Percentiles rank a stretch among this genome's conserved stretches.
phyloP scores from a whole-genome alignment of 2,329 filamentous ascomycete species.

The Magnaporthiopsis incrustans region DNA sequence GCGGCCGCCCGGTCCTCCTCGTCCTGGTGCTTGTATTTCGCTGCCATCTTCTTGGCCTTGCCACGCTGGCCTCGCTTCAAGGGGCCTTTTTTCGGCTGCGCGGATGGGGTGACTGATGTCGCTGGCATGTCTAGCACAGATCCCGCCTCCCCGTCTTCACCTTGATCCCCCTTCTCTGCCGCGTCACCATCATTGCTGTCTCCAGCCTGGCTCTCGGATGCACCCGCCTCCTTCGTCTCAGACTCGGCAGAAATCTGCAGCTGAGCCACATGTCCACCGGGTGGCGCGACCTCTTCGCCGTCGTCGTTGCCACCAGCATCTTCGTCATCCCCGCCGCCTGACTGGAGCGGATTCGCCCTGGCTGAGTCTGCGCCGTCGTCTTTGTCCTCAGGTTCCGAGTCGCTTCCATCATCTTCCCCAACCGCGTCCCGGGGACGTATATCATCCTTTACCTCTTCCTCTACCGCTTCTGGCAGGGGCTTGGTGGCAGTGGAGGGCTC shows the following conservation, averaged over 20 bases:
- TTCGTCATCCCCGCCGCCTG: constrained; percentile 13
- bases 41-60: constrained; percentile 80
- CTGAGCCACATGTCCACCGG: constrained; percentile 16
- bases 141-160: constrained; percentile 20
- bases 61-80: constrained; percentile 66
- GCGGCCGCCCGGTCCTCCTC: constrained; percentile 84
- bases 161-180: constrained; percentile 20
- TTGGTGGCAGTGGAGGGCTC: constrained; percentile 3
- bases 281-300: constrained; percentile 11
- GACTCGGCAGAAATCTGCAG: constrained; percentile 14
- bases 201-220: constrained; percentile 6
- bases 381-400: constrained; percentile 13
- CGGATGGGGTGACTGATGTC: constrained; percentile 17
- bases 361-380: constrained; percentile 20
- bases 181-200: constrained; percentile 17
- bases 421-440: constrained; percentile 7
- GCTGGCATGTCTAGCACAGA: constrained; percentile 12
- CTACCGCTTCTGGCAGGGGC: background rate
- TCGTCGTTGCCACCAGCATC: constrained; percentile 18
- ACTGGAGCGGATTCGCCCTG: constrained; percentile 30
- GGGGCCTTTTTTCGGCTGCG: constrained; percentile 35
- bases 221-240: constrained; percentile 16
- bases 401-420: constrained; percentile 18
- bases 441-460: constrained; percentile 15
- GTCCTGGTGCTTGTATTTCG: constrained; percentile 90